A percentile compares a stretch with the other conserved stretches of the same genome.
Evolutionary conservation across 768 basidiomycete species (phyloP).

Genomic region (Russula virescens): DNA sequence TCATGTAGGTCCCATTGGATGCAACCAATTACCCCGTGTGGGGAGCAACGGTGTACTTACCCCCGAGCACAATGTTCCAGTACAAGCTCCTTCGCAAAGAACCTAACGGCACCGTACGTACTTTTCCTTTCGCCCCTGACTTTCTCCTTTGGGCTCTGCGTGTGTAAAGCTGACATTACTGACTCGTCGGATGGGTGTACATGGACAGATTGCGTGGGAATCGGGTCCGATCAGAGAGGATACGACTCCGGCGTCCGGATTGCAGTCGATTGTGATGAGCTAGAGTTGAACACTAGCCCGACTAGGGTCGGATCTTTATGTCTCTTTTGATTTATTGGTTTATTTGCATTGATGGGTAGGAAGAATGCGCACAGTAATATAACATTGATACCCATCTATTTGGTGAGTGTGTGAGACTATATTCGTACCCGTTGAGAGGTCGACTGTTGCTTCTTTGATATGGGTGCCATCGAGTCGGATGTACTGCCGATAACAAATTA

Average conservation of each 20-base stretch:
- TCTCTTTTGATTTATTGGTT: background rate
- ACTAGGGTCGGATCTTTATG: too few relatives aligned
- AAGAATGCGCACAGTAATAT: background rate
- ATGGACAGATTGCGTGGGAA: slow-evolving; percentile 46
- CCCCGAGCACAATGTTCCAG: slow-evolving; percentile 44
- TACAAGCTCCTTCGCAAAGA: slow-evolving; percentile 61
- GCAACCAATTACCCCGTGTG: slow-evolving; percentile 50
- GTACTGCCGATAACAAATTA: too few relatives aligned
- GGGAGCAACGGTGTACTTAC: slow-evolving; percentile 46
- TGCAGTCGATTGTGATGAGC: slow-evolving; percentile 36
- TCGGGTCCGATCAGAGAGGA: slow-evolving; percentile 52
- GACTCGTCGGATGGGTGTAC: background rate
- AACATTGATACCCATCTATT: background rate
- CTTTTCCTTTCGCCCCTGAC: background rate
- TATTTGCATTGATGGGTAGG: background rate
- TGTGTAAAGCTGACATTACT: slow-evolving; percentile 27
- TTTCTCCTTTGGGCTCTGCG: background rate
- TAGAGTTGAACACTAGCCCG: slow-evolving; percentile 37
- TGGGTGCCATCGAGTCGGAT: background rate
- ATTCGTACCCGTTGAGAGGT: background rate
- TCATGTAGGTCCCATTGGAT: slow-evolving; percentile 44
- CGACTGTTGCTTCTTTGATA: background rate
- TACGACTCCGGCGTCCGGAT: slow-evolving; percentile 31
- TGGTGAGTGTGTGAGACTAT: background rate
- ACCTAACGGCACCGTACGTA: slow-evolving; percentile 42